phyloP scores from a whole-genome alignment of 2,329 filamentous ascomycete genomes.

The Aspergillus latus region DNA sequence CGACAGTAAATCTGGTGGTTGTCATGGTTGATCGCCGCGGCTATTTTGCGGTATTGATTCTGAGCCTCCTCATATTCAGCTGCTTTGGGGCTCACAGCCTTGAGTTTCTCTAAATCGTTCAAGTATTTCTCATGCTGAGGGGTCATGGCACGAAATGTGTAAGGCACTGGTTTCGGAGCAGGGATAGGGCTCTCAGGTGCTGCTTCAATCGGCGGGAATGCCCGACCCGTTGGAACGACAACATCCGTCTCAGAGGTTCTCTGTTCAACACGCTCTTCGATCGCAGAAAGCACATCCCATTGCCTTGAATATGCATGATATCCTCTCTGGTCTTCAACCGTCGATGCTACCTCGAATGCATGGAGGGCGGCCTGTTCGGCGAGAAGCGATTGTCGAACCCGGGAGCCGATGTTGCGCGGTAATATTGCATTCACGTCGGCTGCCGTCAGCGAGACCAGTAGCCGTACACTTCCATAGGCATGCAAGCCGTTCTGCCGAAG shows the following conservation, averaged over 20 bases:
- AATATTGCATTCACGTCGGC: conserved; percentile 61
- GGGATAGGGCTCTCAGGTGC: conserved; percentile 25
- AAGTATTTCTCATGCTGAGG: conserved; percentile 36
- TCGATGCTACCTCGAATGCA: conserved; percentile 56
- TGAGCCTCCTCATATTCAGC: conserved; percentile 22
- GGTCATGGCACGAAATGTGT: conserved; percentile 39
- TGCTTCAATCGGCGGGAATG: conserved; percentile 22
- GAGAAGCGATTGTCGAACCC: conserved; percentile 60
- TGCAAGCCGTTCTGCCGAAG: conserved; percentile 64
- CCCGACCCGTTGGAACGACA: conserved; percentile 32
- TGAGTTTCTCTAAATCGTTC: conserved; percentile 14
- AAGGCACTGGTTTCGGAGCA: conserved; percentile 19
- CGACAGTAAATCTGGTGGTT: conserved; percentile 23
- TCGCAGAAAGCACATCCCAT: conserved; percentile 26
- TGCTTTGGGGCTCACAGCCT: background rate
- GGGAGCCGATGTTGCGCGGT: conserved; percentile 57
- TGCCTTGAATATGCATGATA: conserved; percentile 25
- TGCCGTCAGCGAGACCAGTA: conserved; percentile 70
- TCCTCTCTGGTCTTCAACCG: conserved; percentile 28
- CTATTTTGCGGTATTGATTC: conserved; percentile 17
- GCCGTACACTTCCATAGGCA: conserved; percentile 73
- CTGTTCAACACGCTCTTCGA: conserved; percentile 30
- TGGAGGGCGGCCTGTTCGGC: conserved; percentile 52
- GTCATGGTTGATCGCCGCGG: conserved; percentile 27
- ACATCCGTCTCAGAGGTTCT: conserved; percentile 30